phyloP scores from a whole-genome alignment of 2,329 filamentous ascomycete genomes.

The Hymenoscyphus fraxineus region DNA sequence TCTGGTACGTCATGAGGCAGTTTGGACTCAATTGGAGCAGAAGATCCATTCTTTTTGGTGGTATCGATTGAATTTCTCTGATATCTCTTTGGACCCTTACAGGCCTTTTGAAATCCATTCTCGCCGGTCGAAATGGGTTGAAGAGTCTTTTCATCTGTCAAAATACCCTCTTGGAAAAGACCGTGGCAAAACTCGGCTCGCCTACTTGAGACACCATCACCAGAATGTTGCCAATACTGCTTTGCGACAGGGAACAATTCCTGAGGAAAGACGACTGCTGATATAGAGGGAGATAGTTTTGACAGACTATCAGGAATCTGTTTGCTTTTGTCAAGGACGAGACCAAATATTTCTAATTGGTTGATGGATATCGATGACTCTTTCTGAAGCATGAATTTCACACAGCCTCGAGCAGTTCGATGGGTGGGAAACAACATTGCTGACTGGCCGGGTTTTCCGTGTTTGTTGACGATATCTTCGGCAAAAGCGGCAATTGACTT shows the following conservation, averaged over 20 bases:
- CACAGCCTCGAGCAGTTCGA: conserved; percentile 66
- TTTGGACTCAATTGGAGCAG: not conserved
- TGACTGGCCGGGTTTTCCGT: conserved; percentile 59
- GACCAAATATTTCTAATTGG: conserved; percentile 55
- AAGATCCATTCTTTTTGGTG: conserved; percentile 17
- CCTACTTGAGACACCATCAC: conserved; percentile 87
- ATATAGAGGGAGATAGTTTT: conserved; percentile 57
- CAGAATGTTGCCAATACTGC: conserved; percentile 94
- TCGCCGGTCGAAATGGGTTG: conserved; percentile 18
- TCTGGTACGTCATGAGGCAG: conserved; percentile 22
- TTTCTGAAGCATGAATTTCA: conserved; percentile 65
- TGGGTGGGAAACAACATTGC: conserved; percentile 81
- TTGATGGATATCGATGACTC: conserved; percentile 48
- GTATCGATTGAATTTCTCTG: conserved; percentile 57
- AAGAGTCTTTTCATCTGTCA: conserved; percentile 46
- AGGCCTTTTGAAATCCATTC: conserved; percentile 27
- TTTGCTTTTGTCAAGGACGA: conserved; percentile 58
- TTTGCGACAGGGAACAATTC: conserved; percentile 73
- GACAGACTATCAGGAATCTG: conserved; percentile 49
- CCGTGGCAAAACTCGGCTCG: conserved; percentile 84
- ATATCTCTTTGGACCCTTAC: conserved; percentile 76
- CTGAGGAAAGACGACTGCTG: conserved; percentile 67
- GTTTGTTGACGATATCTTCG: conserved; percentile 58
- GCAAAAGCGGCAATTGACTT: conserved; percentile 74
- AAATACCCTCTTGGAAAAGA: conserved; percentile 66